A percentile compares a stretch with the other conserved stretches of the same genome.
phyloP scores from a whole-genome alignment of 768 basidiomycete species.

The Dacryopinax spathularia region DNA sequence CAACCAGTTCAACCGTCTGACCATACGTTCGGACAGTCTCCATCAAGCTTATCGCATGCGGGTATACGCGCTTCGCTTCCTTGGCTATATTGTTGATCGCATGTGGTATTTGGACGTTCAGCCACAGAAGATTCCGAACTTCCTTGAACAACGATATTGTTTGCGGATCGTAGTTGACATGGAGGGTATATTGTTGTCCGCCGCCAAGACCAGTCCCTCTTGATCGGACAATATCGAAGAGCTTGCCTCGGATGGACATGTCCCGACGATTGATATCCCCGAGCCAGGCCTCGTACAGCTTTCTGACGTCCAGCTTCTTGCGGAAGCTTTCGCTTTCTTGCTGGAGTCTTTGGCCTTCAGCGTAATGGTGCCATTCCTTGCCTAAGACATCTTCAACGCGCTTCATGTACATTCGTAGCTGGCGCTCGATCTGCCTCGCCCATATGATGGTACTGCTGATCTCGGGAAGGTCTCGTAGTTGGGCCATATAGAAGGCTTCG shows the following conservation, averaged over 20 bases:
- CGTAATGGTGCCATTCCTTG: conserved; percentile 96
- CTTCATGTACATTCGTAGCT: conserved; percentile 94
- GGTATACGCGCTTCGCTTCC: conserved; percentile 95
- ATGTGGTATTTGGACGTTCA: conserved; percentile 91
- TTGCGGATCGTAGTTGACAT: conserved; percentile 96
- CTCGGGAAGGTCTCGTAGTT: conserved; percentile 96
- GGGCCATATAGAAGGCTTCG: conserved; percentile 94
- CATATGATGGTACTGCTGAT: conserved; percentile 97
- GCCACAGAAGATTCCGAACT: conserved; percentile 87
- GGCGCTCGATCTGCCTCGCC: conserved; percentile 97
- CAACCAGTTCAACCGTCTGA: conserved; percentile 80
- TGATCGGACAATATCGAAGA: conserved; percentile 79
- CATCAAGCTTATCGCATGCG: conserved; percentile 95
- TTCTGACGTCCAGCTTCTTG: conserved; percentile 86
- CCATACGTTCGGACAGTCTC: conserved; percentile 97
- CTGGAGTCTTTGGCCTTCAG: conserved; percentile 96
- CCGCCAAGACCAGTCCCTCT: conserved; percentile 36
- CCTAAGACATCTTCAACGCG: conserved; percentile 94
- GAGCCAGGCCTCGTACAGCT: conserved; percentile 93
- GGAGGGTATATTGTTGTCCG: conserved; percentile 47
- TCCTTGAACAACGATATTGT: conserved; percentile 99
- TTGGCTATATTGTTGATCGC: conserved; percentile 93
- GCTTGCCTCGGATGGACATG: conserved; percentile 77
- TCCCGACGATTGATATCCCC: conserved; percentile 87
- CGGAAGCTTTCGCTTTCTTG: conserved; percentile 83